phyloP scores from a whole-genome alignment of 2,329 filamentous ascomycete species.

The Aphanoascus verrucosus region DNA sequence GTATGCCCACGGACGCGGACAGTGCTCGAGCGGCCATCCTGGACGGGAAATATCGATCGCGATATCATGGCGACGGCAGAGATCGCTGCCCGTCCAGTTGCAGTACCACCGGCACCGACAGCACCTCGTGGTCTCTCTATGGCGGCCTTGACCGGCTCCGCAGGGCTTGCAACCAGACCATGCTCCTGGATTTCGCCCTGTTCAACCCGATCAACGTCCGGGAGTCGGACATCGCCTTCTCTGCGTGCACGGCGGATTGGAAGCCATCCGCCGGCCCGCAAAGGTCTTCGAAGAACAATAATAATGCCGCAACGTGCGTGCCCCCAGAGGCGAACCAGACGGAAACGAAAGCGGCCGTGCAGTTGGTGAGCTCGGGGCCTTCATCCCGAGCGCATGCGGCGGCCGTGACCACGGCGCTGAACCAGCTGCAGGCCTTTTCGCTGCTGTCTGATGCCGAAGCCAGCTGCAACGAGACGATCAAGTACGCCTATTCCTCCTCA shows the following conservation, averaged over 20 bases:
- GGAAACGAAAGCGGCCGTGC: background rate
- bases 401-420: background rate
- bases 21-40: too few species aligned
- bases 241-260: background rate
- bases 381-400: background rate
- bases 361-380: background rate
- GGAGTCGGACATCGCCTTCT: background rate
- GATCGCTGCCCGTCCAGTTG: background rate
- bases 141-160: background rate
- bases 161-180: background rate
- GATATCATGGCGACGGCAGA: background rate
- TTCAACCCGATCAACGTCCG: background rate
- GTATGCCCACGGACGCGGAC: too few species aligned
- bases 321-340: background rate
- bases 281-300: background rate
- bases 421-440: background rate
- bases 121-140: conserved; percentile 1
- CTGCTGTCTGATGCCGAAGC: background rate
- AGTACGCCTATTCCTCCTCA: conserved; percentile 1
- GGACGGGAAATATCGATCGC: too few species aligned
- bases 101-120: background rate
- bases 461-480: background rate
- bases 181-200: conserved; percentile 2
- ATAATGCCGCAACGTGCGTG: too few species aligned
- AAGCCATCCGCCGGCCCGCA: background rate